Evolutionary conservation across 176 grass and related monocot species (phyloP), one percentile per base, ranked within the genome.

Genomic region (Phoenix dactylifera): DNA sequence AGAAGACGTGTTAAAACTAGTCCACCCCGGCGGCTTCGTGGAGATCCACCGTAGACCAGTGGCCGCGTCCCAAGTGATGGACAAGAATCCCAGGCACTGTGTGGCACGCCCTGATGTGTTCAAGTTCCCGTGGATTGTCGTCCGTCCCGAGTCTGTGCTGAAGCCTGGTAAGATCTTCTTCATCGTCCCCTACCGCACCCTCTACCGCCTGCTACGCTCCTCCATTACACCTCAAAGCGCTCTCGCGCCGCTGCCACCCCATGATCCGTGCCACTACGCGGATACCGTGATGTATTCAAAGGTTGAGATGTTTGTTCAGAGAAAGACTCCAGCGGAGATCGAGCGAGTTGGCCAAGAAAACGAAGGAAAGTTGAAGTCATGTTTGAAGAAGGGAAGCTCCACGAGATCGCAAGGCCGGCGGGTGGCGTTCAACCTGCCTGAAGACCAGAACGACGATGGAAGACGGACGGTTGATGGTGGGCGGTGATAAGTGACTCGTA

Each of bases 151-250:
- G 16, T 67, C 64, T 16, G 14, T 67, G 24, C 64, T 67, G 15
- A 29, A 2, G 51, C 64, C 64, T 15, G 64, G 64, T 5, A 22
- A 28, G 0, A 24, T 67, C 50, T 67, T 67, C 64, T 67, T 30
- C 64, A 67, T 67, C 24, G 64, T 67, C 64, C 64, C 64, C 64
- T 32, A 3, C 51, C 24, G 32, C 64, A 67, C 64, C 6, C 51
- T 67, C 49, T 30, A 35, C 51, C 50, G 64, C 50, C 51, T 67
- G 24, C 16, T 67, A 1, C 51, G 52, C 16, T 6, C 50, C 2
- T 54, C 50, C 24, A 1, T 16, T 0, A 15, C 23, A 29, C 20
- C 6, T 50, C 64, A 1, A n/a, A 17, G 10, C 15, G 44, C n/a
- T 19, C 32, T 17, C 62, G 10, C 16, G 7, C 7, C 12, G 23